These are phyloP conservation scores for Taiwanofungus camphoratus DNA, from an alignment of 1,284 basidiomycete genomes.

Conservation along the genomic window DNA sequence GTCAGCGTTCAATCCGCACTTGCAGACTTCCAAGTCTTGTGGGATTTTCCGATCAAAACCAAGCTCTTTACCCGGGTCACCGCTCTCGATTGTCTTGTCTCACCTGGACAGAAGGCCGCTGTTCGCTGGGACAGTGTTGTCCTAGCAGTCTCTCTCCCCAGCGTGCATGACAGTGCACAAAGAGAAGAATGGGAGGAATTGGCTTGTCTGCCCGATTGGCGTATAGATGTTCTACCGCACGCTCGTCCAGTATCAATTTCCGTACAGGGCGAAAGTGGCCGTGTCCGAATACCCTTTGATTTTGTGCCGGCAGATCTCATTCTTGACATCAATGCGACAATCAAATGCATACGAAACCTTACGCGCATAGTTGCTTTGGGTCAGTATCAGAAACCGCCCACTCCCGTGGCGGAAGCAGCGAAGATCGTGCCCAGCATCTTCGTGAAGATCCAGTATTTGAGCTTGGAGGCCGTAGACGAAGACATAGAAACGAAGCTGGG, in stretches of 20 bases:
- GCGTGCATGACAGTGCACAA: conserved; percentile 30
- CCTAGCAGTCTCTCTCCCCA: conserved; percentile 38
- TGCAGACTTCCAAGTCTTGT: conserved; percentile 38
- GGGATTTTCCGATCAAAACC: conserved; percentile 41
- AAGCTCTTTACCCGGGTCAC: conserved; percentile 43
- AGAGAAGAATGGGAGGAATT: conserved; percentile 76
- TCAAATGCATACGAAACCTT: conserved; percentile 70
- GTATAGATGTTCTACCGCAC: conserved; percentile 28
- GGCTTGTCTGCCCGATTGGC: conserved; percentile 56
- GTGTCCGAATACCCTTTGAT: conserved; percentile 75
- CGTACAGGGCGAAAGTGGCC: conserved; percentile 60
- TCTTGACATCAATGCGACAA: conserved; percentile 55
- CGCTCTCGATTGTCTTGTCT: conserved; percentile 29
- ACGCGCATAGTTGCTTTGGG: conserved; percentile 40
- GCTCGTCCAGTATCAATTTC: conserved; percentile 29
- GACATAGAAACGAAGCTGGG: conserved; percentile 80
- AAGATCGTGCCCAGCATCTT: conserved; percentile 67
- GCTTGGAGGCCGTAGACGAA: conserved; percentile 85
- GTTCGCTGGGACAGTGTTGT: conserved; percentile 32
- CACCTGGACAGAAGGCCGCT: conserved; percentile 12
- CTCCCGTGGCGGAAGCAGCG: conserved; percentile 63
- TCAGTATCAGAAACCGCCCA: conserved; percentile 41
- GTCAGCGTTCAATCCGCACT: conserved; percentile 27
- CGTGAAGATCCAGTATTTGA: conserved; percentile 56
- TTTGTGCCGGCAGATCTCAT: conserved; percentile 75